These are phyloP conservation scores for Phlyctochytrium arcticum DNA, from an alignment of 192 early-diverging fungal species.

Conservation along the genomic window DNA sequence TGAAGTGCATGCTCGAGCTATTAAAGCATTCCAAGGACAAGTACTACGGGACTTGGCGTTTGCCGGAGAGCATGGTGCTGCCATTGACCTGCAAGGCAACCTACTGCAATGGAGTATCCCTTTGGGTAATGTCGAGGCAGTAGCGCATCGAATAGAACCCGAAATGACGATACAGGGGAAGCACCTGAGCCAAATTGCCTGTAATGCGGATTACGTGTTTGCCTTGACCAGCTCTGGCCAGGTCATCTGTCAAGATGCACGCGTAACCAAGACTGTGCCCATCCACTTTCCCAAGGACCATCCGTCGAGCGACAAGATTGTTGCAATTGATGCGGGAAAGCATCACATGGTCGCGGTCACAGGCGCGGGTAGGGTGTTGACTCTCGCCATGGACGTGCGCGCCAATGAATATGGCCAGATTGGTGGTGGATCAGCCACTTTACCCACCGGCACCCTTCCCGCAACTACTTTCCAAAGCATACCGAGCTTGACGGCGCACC, in stretches of 20 bases:
- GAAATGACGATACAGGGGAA: conserved; percentile 9
- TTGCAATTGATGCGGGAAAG: conserved; percentile 24
- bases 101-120: conserved; percentile 11
- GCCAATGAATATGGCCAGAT: conserved; percentile 27
- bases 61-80: conserved; percentile 9
- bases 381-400: background rate
- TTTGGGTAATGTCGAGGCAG: background rate
- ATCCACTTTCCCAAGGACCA: background rate
- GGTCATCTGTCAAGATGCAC: background rate
- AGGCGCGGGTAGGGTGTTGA: conserved; percentile 19
- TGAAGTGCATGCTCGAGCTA: too few species aligned
- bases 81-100: conserved; percentile 14
- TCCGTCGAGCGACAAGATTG: conserved; percentile 10
- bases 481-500: background rate
- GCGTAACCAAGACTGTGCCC: background rate
- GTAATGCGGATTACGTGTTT: conserved; percentile 11
- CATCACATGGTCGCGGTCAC: conserved; percentile 34
- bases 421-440: background rate
- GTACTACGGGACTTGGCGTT: conserved; percentile 18
- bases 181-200: conserved; percentile 20
- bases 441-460: background rate
- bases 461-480: background rate
- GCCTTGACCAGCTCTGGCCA: conserved; percentile 11
- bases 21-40: conserved; percentile 3
- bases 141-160: background rate